Conservation (phyloP, 768 basidiomycete genomes). For the Tephrocybe sp. region DNA sequence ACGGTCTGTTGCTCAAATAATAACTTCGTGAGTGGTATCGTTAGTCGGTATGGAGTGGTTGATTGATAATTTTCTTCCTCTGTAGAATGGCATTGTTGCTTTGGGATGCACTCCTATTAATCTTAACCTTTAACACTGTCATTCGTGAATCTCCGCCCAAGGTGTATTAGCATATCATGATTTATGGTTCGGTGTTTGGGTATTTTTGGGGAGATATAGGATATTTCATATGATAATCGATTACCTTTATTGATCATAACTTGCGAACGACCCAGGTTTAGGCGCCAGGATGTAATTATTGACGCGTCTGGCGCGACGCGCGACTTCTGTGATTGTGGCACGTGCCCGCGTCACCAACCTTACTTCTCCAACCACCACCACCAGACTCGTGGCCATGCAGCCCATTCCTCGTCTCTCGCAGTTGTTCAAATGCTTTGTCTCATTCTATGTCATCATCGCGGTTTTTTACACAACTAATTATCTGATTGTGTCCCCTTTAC, state of each 20-base stretch:
- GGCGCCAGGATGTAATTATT: too few species aligned
- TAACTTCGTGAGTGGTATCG: not conserved
- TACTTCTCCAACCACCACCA: not conserved
- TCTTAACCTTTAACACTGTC: not conserved
- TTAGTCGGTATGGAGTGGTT: not conserved
- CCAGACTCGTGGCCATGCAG: not conserved
- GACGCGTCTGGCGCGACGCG: not conserved
- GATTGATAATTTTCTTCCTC: not conserved
- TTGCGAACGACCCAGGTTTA: too few species aligned
- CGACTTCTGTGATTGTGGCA: not conserved
- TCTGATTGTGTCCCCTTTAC: slow-evolving; percentile 32
- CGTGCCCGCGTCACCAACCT: not conserved
- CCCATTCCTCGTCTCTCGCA: slow-evolving; percentile 17
- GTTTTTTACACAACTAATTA: slow-evolving; percentile 44
- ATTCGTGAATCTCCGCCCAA: too few species aligned
- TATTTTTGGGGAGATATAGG: too few species aligned
- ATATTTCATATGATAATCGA: too few species aligned
- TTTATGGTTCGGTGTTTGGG: too few species aligned
- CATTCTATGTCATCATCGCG: slow-evolving; percentile 34
- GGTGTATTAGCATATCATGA: not conserved
- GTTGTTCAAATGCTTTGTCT: slow-evolving; percentile 23
- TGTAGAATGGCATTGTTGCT: not conserved
- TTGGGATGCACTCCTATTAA: not conserved
- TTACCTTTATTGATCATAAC: too few species aligned
- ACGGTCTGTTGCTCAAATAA: not conserved